phyloP scores from a whole-genome alignment of 352 stramenopile genomes.

The Globisporangium alternatum region DNA sequence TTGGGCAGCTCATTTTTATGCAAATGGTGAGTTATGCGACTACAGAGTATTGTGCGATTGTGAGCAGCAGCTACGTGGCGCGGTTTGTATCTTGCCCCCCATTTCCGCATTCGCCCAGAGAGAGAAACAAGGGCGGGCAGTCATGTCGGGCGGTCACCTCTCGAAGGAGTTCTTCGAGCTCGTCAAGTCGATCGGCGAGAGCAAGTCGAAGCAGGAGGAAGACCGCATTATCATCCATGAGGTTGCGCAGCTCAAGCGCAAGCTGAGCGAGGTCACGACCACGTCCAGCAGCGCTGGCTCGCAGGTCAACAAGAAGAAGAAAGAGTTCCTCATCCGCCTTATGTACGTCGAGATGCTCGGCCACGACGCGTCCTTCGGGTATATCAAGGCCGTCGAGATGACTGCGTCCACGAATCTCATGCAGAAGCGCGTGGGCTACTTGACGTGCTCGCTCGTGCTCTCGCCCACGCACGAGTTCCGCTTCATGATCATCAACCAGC shows the following conservation, averaged over 20 bases:
- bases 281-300: constrained; percentile 69
- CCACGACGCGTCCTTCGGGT: constrained; percentile 99
- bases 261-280: constrained; percentile 87
- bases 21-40: neutral
- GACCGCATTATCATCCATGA: constrained; percentile 99
- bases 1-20: neutral
- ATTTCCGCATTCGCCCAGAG: neutral
- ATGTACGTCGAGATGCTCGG: constrained; percentile 99
- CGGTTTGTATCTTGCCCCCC: constrained; percentile 8
- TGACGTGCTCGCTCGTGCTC: constrained; percentile 94
- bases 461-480: constrained; percentile 98
- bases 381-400: constrained; percentile 98
- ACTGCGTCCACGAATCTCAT: constrained; percentile 96
- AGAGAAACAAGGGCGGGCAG: neutral
- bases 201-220: constrained; percentile 99
- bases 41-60: neutral
- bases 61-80: neutral
- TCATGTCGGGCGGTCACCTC: constrained; percentile 86
- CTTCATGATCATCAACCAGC: constrained; percentile 99
- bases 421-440: constrained; percentile 98
- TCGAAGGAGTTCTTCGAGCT: constrained; percentile 99
- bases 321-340: constrained; percentile 98
- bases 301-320: constrained; percentile 94
- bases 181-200: constrained; percentile 99
- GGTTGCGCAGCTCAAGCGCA: constrained; percentile 95